Base-by-base conservation (phyloP, 306 rosid genomes). In the Hylodesmum podocarpum region DNA sequence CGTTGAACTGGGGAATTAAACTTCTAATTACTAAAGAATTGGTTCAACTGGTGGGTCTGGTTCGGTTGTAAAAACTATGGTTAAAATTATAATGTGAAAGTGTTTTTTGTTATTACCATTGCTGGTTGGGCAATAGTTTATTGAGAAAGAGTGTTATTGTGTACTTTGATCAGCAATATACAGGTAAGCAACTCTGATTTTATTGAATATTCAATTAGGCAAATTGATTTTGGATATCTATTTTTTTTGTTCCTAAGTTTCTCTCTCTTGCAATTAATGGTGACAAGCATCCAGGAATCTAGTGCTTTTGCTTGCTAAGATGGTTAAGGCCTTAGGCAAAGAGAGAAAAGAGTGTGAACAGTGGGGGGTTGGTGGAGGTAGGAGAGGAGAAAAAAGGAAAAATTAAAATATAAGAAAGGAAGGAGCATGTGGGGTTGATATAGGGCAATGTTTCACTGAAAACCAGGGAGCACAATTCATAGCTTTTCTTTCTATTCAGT, bases 281-380 rank as follows among this genome's bases (percentile, higher is more conserved):
- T 81, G 93, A 86, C 89, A 88, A 72, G 84, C 77, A 49, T 47
- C 88, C 90, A 78, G 91, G 93, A 94, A 88, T 89, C 89, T 59
- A 82, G 91, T 66, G 82, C 84, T 77, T 82, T 83, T 86, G 93
- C 87, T 86, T 83, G 75, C 77, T 41, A 73, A 81, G 61, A 51
- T 50, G 64, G 74, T 76, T 53, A 36, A 84, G 75, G 34, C 70
- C 57, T 36, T 71, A 43, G 82, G 66, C 77, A 37, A 24, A 66
- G 78, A 75, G 78, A 75, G 66, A 50, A 41, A 61, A 31, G 78
- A 73, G 54, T 84, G 69, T 73, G 33, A 18, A 19, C 18, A 79
- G 61, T 67, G 62, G 78, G 72, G 77, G 64, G 84, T 44, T 65
- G 77, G 79, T 84, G 77, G 78, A 67, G 81, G 79, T 64, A 66